These are phyloP conservation scores for Alternaria hordeiaustralica DNA, from an alignment of 2,329 filamentous ascomycete species.

Conservation along the genomic window DNA sequence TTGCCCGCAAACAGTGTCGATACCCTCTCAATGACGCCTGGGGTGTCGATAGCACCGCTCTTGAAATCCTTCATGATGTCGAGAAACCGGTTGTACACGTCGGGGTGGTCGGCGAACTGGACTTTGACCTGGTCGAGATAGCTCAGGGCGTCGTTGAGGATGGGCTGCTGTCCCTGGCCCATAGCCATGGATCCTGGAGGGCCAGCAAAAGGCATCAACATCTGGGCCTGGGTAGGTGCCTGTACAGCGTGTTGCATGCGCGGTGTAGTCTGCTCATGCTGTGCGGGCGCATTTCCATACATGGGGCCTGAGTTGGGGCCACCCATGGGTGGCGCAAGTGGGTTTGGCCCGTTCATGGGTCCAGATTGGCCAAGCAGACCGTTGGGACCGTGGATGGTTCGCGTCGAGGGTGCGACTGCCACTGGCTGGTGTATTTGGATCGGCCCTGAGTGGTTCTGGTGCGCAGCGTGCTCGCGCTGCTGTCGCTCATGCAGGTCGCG, in stretches of 20 bases:
- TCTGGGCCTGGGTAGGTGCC: constrained; percentile 59
- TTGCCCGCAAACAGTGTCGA: constrained; percentile 96
- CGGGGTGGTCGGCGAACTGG: constrained; percentile 93
- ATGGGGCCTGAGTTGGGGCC: constrained; percentile 67
- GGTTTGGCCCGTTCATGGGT: constrained; percentile 58
- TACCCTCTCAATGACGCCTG: constrained; percentile 94
- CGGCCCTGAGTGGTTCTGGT: constrained; percentile 86
- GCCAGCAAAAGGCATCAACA: constrained; percentile 58
- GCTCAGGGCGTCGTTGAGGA: constrained; percentile 85
- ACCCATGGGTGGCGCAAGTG: constrained; percentile 59
- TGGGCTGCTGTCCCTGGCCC: constrained; percentile 82
- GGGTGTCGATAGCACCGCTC: constrained; percentile 97
- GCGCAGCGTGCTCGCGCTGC: constrained; percentile 71
- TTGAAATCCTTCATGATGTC: constrained; percentile 99
- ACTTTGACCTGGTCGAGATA: constrained; percentile 99
- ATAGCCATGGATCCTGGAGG: constrained; percentile 62
- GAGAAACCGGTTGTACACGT: constrained; percentile 95
- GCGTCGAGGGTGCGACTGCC: constrained; percentile 73
- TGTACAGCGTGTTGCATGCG: constrained; percentile 68
- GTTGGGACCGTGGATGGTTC: constrained; percentile 87
- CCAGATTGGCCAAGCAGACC: constrained; percentile 73
- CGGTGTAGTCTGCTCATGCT: constrained; percentile 60
- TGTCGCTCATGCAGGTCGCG: constrained; percentile 63
- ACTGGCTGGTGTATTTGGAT: constrained; percentile 95
- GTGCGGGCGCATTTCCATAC: constrained; percentile 74